phyloP scores from a whole-genome alignment of 2,329 filamentous ascomycete genomes.

The Polytolypa hystricis region DNA sequence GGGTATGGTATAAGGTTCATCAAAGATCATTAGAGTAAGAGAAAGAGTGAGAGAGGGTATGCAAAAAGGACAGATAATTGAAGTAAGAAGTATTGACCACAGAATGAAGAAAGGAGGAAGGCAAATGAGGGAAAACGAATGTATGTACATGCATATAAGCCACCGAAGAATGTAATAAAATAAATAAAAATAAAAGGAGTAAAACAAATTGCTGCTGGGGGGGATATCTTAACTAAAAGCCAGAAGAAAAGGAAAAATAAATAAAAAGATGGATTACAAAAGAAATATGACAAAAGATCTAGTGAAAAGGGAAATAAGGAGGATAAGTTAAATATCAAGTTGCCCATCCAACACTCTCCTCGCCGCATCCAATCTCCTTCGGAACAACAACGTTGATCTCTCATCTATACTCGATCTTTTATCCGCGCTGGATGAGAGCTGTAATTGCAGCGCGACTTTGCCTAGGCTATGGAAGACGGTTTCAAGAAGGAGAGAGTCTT shows the following conservation, averaged over 20 bases:
- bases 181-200: background rate
- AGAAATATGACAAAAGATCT: conserved; percentile 4
- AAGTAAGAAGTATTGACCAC: background rate
- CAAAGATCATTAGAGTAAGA: background rate
- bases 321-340: conserved; percentile 31
- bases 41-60: background rate
- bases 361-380: conserved; percentile 64
- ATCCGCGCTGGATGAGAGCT: conserved; percentile 32
- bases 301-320: conserved; percentile 1
- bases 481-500: conserved; percentile 47
- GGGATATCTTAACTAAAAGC: conserved; percentile 4
- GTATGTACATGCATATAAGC: conserved; percentile 1
- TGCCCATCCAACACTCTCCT: conserved; percentile 61
- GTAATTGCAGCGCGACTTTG: conserved; percentile 40
- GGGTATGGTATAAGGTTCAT: background rate
- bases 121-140: background rate
- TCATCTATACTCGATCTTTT: conserved; percentile 39
- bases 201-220: background rate
- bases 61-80: background rate
- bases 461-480: conserved; percentile 41
- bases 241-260: conserved; percentile 1
- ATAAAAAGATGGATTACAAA: conserved; percentile 5
- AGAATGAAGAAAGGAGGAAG: conserved; percentile 6
- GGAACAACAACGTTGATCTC: conserved; percentile 50
- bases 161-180: background rate